A percentile compares a stretch with the other conserved stretches of the same genome.
These are phyloP conservation scores for Didymella sp. DNA, from an alignment of 2,329 filamentous ascomycete genomes.

Conservation along the genomic window DNA sequence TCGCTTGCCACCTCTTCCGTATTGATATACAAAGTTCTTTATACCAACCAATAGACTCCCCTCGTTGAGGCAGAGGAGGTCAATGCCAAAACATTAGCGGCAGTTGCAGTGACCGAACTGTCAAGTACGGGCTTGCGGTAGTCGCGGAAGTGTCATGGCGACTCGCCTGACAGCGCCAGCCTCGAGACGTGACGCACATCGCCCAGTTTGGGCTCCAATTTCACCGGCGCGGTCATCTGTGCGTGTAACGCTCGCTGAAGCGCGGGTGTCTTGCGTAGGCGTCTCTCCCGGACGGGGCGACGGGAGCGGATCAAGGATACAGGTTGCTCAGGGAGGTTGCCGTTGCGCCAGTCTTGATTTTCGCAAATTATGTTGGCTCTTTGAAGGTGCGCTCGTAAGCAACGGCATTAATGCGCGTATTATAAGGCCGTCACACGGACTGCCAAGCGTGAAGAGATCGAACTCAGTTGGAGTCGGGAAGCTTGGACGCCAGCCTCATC, in stretches of 20 bases:
- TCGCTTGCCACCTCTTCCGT: not conserved
- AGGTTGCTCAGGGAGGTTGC: conserved; percentile 8
- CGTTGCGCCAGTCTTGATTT: conserved; percentile 1
- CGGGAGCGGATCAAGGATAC: conserved; percentile 10
- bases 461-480: conserved; percentile 14
- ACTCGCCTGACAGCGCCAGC: conserved; percentile 9
- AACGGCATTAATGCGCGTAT: conserved; percentile 5
- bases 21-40: not conserved
- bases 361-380: conserved; percentile 1
- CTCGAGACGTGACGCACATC: conserved; percentile 13
- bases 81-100: conserved; percentile 17
- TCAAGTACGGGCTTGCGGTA: conserved; percentile 4
- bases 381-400: conserved; percentile 2
- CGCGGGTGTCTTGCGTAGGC: conserved; percentile 2
- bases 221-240: conserved; percentile 7
- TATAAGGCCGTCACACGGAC: conserved; percentile 4
- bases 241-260: conserved; percentile 7
- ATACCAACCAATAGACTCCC: conserved; percentile 5
- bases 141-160: conserved; percentile 9
- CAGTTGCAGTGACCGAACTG: conserved; percentile 3
- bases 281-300: conserved; percentile 14
- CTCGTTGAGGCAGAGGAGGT: conserved; percentile 1
- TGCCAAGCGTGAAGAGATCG: conserved; percentile 12
- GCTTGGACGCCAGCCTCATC: conserved; percentile 35
- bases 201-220: conserved; percentile 11